Evolutionary conservation across 495 filamentous ascomycete species (phyloP), one percentile per base, ranked within the genome.

Genomic region (Evernia prunastri): DNA sequence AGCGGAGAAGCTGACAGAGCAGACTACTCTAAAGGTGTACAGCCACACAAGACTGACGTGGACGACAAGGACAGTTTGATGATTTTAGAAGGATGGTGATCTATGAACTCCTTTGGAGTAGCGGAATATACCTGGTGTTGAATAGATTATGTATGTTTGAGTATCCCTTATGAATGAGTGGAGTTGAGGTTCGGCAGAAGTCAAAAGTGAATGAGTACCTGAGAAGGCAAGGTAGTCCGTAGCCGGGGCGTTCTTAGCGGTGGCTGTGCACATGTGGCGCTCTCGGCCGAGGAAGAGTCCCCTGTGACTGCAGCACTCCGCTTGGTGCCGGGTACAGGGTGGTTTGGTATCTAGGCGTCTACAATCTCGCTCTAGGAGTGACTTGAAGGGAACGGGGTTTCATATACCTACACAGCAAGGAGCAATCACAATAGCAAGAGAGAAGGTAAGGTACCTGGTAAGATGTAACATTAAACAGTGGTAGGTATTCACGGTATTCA

Each of bases 41-140:
- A 63, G 60, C 60, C 60, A 56, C 60, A 56, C 39, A 25, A 27
- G 42, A 42, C 7, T 63, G 51, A 63, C 51, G 60, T 23, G 37
- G 31, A 29, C 23, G 31, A 29, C 11, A 35, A 3, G 20, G n/a
- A 10, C 4, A 7, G 3, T n/a, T 11, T 29, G 17, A 35, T 29
- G 27, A 23, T 33, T 47, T 29, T 56, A 56, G 49, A 43, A n/a
- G 56, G 36, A 25, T 25, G 37, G 17, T 57, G 6, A 18, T 36
- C 17, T 36, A 17, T 59, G 27, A 47, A 27, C 27, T 40, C 43
- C n/a, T n/a, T n/a, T n/a, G n/a, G n/a, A n/a, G n/a, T n/a, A n/a
- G n/a, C n/a, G n/a, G n/a, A n/a, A n/a, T n/a, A n/a, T n/a, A n/a
- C n/a, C n/a, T n/a, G n/a, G n/a, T n/a, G n/a, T n/a, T n/a, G n/a